phyloP scores from a whole-genome alignment of 768 basidiomycete species.

The Boletus patriciae region DNA sequence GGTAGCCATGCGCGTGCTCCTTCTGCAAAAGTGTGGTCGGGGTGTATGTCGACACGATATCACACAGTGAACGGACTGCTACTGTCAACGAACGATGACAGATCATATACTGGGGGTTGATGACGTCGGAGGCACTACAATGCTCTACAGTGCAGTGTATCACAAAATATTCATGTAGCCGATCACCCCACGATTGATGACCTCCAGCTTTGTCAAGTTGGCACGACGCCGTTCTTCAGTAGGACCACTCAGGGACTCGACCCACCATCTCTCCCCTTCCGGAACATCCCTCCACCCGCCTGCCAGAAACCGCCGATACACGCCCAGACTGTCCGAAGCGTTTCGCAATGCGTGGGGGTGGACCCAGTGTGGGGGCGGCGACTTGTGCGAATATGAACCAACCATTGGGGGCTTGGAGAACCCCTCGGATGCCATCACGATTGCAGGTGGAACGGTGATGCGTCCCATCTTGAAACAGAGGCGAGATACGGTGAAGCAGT shows the following conservation, averaged over 20 bases:
- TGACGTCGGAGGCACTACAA: too few relatives aligned
- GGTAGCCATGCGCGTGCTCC: too few relatives aligned
- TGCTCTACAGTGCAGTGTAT: background rate
- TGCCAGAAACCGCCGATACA: constrained; percentile 45
- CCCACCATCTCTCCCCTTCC: constrained; percentile 64
- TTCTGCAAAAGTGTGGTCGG: too few relatives aligned
- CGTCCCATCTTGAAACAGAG: constrained; percentile 68
- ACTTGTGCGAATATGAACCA: constrained; percentile 12
- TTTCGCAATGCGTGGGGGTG: constrained; percentile 9
- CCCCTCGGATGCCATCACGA: constrained; percentile 60
- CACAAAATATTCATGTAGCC: constrained; percentile 5
- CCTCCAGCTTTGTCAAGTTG: constrained; percentile 13
- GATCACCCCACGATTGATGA: constrained; percentile 1
- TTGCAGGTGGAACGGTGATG: constrained; percentile 66
- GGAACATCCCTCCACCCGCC: constrained; percentile 63
- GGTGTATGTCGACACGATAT: too few relatives aligned
- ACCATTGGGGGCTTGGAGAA: constrained; percentile 33
- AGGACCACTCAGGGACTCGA: constrained; percentile 46
- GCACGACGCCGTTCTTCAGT: constrained; percentile 37
- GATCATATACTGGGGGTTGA: too few relatives aligned
- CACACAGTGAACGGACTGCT: too few relatives aligned
- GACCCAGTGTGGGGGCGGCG: constrained; percentile 15
- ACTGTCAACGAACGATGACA: too few relatives aligned
- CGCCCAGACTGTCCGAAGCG: constrained; percentile 22
- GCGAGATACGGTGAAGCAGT: constrained; percentile 61